These are phyloP conservation scores for Alternaria infectoria DNA, from an alignment of 2,329 filamentous ascomycete species.

Conservation along the genomic window DNA sequence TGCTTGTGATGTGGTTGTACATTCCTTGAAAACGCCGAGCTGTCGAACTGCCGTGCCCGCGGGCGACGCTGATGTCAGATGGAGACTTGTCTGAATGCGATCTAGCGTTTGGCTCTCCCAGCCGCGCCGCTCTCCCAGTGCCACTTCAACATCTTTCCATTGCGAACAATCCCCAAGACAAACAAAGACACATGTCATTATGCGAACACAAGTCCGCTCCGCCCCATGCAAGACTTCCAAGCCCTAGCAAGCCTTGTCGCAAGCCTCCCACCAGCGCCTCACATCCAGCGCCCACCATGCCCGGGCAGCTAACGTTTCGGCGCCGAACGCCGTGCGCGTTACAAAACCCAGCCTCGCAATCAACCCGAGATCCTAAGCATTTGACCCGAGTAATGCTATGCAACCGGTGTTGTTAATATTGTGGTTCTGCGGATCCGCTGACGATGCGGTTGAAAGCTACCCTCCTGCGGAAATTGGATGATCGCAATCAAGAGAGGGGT, in stretches of 20 bases:
- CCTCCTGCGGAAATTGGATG: neutral
- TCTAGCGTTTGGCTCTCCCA: neutral
- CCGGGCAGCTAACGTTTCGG: neutral
- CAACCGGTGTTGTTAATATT: neutral
- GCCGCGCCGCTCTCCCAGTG: neutral
- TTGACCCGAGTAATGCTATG: neutral
- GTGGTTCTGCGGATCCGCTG: neutral
- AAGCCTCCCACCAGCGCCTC: neutral
- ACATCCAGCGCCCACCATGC: neutral
- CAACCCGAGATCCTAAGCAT: neutral
- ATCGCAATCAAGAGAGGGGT: neutral
- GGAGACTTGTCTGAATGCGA: neutral
- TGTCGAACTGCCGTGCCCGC: neutral
- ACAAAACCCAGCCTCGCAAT: neutral
- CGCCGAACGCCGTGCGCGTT: neutral
- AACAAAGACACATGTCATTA: neutral
- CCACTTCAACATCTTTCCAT: neutral
- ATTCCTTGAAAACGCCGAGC: neutral
- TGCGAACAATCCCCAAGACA: neutral
- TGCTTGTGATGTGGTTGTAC: neutral
- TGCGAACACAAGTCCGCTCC: neutral
- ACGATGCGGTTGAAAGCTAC: neutral
- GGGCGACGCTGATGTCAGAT: neutral
- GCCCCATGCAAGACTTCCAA: neutral
- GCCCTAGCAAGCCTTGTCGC: neutral